Base-by-base conservation (phyloP, 1,139 yeast species). In the Kodamaea suecica region DNA sequence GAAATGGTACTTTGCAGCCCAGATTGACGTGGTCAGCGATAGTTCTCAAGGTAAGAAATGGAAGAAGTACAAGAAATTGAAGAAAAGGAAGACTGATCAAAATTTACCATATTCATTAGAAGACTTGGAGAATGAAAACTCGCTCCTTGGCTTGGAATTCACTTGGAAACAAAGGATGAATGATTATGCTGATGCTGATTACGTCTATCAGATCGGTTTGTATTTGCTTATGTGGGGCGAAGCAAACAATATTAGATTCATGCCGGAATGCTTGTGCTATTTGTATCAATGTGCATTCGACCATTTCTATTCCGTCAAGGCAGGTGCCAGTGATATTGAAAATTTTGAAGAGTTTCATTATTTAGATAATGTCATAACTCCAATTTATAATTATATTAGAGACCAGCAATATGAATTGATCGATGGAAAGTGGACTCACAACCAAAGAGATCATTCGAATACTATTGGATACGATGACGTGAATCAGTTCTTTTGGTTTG, bases 401-500 rank as follows among this genome's bases (percentile, higher is more conserved):
- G 63, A 61, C 33, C 78, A 73, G 40, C 75, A 70, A 36, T 70
- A 62, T 40, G 58, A 57, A 21, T 28, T 47, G 1, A 43, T 52
- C 5, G 66, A 66, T 24, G 76, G 70, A 0, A 46, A 50, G 3
- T 72, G 73, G 63, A 53, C 67, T 2, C 69, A 72, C 41, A 66
- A 67, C 26, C 80, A 74, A 35, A 73, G 67, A 34, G 96, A 87
- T 52, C 96, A 87, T 51, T 65, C 73, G 39, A 63, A 70, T 26
- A 73, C 80, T 2, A 79, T 87, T 42, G 95, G 96, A 0, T 87
- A 87, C 51, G 96, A 87, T 55, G 96, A 87, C 53, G 69, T 85
- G 34, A 87, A 87, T 54, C 95, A 84, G 52, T 66, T 83, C 15
- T 87, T 87, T 52, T 87, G 96, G 96, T 79, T 79, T 45, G 72